phyloP scores from a whole-genome alignment of 2,329 filamentous ascomycete genomes.

The Penicillium brasilianum region DNA sequence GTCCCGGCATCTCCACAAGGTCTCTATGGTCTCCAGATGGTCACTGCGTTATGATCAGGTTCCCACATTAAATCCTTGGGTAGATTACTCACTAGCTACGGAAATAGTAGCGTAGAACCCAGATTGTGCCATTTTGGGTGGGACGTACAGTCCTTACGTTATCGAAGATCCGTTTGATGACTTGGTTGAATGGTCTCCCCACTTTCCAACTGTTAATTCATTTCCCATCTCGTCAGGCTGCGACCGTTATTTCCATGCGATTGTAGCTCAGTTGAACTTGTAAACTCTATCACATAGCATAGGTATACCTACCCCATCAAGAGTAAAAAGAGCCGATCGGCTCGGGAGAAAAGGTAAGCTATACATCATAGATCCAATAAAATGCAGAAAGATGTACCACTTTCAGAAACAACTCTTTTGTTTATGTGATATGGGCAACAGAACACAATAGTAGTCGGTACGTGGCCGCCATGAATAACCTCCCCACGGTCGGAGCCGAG shows the following conservation, averaged over 20 bases:
- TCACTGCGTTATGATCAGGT: constrained; percentile 2
- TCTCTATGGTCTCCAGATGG: not conserved
- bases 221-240: not conserved
- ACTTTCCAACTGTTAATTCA: not conserved
- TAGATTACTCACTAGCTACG: not conserved
- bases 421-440: no score
- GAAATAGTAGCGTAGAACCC: not conserved
- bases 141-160: not conserved
- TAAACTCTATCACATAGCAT: not conserved
- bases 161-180: no score
- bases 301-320: not conserved
- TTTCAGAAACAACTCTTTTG: not conserved
- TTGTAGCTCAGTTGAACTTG: not conserved
- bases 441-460: not conserved
- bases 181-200: not conserved
- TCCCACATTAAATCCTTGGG: not conserved
- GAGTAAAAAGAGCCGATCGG: not conserved
- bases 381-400: not conserved
- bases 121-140: no score
- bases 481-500: not conserved
- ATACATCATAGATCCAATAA: not conserved
- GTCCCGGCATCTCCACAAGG: not conserved
- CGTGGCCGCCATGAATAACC: not conserved
- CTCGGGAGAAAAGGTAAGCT: not conserved
- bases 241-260: not conserved